Base-by-base conservation (phyloP, 202 grass and related monocot species). In the Schoenoplectus triqueter region DNA sequence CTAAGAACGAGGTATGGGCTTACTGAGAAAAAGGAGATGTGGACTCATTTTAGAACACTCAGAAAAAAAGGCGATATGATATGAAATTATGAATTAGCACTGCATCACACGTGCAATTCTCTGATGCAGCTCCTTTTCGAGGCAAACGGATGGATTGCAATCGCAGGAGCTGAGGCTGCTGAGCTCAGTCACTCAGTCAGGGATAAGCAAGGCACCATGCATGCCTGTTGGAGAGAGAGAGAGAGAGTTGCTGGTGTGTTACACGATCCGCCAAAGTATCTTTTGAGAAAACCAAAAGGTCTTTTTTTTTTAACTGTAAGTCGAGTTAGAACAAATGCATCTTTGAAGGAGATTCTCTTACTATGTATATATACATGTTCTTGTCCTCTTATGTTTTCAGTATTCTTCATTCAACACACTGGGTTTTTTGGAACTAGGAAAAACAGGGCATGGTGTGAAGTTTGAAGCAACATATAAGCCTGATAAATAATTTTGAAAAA, bases 81-180 rank as follows among this genome's bases (percentile, higher is more conserved):
- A 78, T 78, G 54, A 78, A 60, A 78, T 78, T 75, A 75, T 75
- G 72, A 75, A 14, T 75, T 31, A 1, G 49, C 3, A 69, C 49
- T 83, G 81, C 49, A 83, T 70, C 65, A 83, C 81, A 83, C 65
- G 81, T 83, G 81, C 65, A 83, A 42, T 70, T 69, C 65, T 59
- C 81, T 83, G 81, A 83, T 83, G 49, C 22, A 83, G 81, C 81
- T 83, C 81, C 65, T 83, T 83, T 83, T 45, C 81, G 81, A 83
- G 44, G 64, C 81, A 83, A 83, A 83, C 64, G 67, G 81, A 83
- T 71, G 81, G 64, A 83, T 83, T 83, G 48, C 65, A 83, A 69
- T 62, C n/a, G 59, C 59, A 62, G 21, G 7, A 83, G 59, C 62
- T 82, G 21, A 3, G 69, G 59, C 62, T 82, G 47, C 21, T 70